Base-by-base conservation (phyloP, 768 basidiomycete species). In the Rossbeevera mucosa region DNA sequence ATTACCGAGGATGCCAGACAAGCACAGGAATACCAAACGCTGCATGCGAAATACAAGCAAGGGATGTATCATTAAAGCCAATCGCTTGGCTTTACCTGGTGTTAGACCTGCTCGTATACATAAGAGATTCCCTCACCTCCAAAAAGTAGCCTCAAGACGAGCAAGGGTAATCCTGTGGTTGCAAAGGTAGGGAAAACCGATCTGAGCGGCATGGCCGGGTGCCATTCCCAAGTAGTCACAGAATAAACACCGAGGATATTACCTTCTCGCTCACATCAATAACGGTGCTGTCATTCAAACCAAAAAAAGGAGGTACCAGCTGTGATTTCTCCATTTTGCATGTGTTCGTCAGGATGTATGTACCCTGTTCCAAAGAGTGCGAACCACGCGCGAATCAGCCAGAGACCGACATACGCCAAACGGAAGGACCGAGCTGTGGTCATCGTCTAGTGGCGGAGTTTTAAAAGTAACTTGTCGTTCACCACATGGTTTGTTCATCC, bases 311-410 rank as follows among this genome's bases (percentile, higher is more conserved):
- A 38, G 46, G 46, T 55, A 72, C 73, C 73, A 48, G 72, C 69
- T 12, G 62, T 65, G 18, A 69, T 58, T 56, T 74, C 73, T 29
- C 70, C 73, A 54, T 70, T 73, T 58, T 74, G 73, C 58, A 74
- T 71, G 51, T 72, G 62, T 58, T 74, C 73, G 51, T 74, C 73
- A 8, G 73, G 73, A 49, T 74, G 73, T 31, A 74, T 74, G 50
- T 74, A 74, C 1, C 66, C 72, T 7, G 60, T 65, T 18, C 72
- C 69, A 47, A 54, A 58, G 18, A 74, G 50, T 7, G 73, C 73
- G 14, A 69, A 63, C 51, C 62, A 61, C 38, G 59, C 38, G 14
- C 67, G 67, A 53, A 57, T 40, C 20, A 68, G 30, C 66, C 66
- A 68, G 22, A 68, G 64, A 49, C 52, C 40, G 38, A 22, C 13